A percentile compares a stretch with the other conserved stretches of the same genome.
These are phyloP conservation scores for Fusarium continuum DNA, from an alignment of 2,329 filamentous ascomycete genomes.

Conservation along the genomic window DNA sequence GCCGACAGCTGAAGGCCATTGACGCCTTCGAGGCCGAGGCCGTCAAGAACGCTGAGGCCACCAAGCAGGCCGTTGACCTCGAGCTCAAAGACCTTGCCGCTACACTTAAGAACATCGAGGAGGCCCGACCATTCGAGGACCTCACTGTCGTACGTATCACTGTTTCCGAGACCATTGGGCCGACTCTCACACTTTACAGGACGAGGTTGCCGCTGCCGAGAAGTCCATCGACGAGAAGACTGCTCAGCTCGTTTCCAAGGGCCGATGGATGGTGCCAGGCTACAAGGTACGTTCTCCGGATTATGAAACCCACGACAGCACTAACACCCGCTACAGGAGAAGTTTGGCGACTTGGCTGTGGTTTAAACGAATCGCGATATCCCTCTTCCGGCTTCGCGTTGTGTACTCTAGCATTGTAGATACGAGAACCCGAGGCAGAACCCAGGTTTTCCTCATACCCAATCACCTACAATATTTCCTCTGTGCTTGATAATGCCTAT, in stretches of 20 bases:
- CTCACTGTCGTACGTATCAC: slow-evolving; percentile 87
- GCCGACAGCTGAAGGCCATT: slow-evolving; percentile 95
- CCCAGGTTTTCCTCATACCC: slow-evolving; percentile 48
- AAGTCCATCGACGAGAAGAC: slow-evolving; percentile 99
- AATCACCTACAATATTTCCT: slow-evolving; percentile 39
- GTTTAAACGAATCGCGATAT: slow-evolving; percentile 70
- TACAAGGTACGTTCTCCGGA: slow-evolving; percentile 81
- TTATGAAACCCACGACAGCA: slow-evolving; percentile 2
- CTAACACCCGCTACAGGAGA: slow-evolving; percentile 78
- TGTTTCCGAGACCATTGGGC: neutral
- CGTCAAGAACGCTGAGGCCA: slow-evolving; percentile 94
- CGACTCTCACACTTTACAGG: slow-evolving; percentile 62
- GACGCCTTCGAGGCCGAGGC: slow-evolving; percentile 98
- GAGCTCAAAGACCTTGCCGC: slow-evolving; percentile 94
- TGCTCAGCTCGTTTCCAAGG: slow-evolving; percentile 92
- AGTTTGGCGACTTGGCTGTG: slow-evolving; percentile 96
- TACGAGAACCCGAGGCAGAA: slow-evolving; percentile 57
- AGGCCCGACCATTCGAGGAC: slow-evolving; percentile 93
- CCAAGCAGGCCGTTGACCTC: slow-evolving; percentile 93
- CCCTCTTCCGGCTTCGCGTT: slow-evolving; percentile 58
- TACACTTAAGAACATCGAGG: slow-evolving; percentile 97
- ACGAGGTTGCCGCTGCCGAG: slow-evolving; percentile 92
- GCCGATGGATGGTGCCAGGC: slow-evolving; percentile 96
- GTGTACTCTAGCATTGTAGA: slow-evolving; percentile 78
- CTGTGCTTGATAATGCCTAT: slow-evolving; percentile 30